These are phyloP conservation scores for Fusarium penzigii DNA, from an alignment of 2,329 filamentous ascomycete genomes.

Conservation along the genomic window DNA sequence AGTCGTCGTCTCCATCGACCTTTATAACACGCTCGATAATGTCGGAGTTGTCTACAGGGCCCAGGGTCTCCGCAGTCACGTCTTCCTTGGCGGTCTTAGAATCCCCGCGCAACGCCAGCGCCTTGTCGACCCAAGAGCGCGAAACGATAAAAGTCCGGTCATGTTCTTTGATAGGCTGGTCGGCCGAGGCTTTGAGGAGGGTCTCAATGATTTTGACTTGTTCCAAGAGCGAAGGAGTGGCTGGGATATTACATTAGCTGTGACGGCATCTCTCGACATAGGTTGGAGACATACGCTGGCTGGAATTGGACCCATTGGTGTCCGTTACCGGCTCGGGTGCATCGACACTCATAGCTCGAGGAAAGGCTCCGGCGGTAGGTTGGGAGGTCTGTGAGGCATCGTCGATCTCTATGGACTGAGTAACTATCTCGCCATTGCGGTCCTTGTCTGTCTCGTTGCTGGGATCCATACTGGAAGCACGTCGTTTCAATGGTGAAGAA, in stretches of 20 bases:
- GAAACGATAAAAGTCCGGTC: conserved; percentile 79
- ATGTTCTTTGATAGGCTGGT: conserved; percentile 63
- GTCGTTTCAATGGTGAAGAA: conserved; percentile 65
- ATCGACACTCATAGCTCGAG: conserved; percentile 46
- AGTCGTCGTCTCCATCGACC: conserved; percentile 54
- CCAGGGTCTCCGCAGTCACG: conserved; percentile 61
- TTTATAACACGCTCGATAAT: conserved; percentile 66
- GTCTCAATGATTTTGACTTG: conserved; percentile 75
- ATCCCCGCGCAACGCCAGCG: conserved; percentile 66
- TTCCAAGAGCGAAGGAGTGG: conserved; percentile 43
- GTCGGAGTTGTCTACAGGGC: conserved; percentile 84
- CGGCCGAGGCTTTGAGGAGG: conserved; percentile 55
- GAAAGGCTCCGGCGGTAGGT: conserved; percentile 21
- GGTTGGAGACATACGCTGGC: conserved; percentile 29
- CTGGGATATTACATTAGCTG: conserved; percentile 7
- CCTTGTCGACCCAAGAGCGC: conserved; percentile 73
- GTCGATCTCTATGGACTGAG: conserved; percentile 25
- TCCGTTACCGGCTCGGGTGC: conserved; percentile 31
- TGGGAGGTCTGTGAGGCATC: conserved; percentile 16
- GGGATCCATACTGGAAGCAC: conserved; percentile 62
- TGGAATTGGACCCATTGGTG: conserved; percentile 16
- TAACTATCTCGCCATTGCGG: conserved; percentile 50
- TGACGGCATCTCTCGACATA: too few relatives aligned
- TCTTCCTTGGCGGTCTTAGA: conserved; percentile 59
- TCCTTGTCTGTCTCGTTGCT: conserved; percentile 43